phyloP scores from a whole-genome alignment of 225 moss, liverwort and hornwort genomes.

The Lunularia cruciata region DNA sequence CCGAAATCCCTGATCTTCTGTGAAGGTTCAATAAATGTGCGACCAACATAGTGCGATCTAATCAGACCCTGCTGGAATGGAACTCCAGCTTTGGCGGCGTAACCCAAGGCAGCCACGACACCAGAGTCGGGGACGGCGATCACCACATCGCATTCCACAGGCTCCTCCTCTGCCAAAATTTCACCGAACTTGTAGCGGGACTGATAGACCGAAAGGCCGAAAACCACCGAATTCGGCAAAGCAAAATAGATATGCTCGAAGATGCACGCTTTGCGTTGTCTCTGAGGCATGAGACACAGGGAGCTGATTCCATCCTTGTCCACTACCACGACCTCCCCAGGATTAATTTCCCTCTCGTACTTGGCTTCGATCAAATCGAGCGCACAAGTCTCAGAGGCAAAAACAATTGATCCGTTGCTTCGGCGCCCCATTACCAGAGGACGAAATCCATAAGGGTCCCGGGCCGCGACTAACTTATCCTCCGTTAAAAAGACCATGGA shows the following conservation, averaged over 20 bases:
- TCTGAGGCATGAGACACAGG: conserved; percentile 72
- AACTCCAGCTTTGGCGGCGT: conserved; percentile 66
- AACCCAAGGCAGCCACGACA: conserved; percentile 90
- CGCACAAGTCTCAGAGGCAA: conserved; percentile 93
- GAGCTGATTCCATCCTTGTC: conserved; percentile 82
- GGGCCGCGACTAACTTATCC: conserved; percentile 84
- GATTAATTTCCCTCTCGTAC: conserved; percentile 83
- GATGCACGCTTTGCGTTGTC: conserved; percentile 78
- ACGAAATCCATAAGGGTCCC: conserved; percentile 90
- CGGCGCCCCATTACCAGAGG: conserved; percentile 91
- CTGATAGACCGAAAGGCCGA: conserved; percentile 84
- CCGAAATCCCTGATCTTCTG: conserved; percentile 96
- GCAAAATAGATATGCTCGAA: conserved; percentile 98
- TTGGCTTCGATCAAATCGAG: conserved; percentile 80
- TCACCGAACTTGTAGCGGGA: conserved; percentile 78
- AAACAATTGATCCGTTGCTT: conserved; percentile 77
- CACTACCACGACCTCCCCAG: conserved; percentile 88
- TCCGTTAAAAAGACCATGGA: conserved; percentile 88
- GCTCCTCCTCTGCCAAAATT: conserved; percentile 74
- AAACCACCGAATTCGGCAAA: conserved; percentile 77
- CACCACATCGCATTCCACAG: conserved; percentile 89
- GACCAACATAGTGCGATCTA: conserved; percentile 85
- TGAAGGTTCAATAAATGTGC: conserved; percentile 92
- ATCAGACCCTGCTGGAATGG: conserved; percentile 95
- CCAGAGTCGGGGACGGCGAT: conserved; percentile 96